Base-by-base conservation (phyloP, 192 early-diverging fungal species). In the Backusella australiensis region DNA sequence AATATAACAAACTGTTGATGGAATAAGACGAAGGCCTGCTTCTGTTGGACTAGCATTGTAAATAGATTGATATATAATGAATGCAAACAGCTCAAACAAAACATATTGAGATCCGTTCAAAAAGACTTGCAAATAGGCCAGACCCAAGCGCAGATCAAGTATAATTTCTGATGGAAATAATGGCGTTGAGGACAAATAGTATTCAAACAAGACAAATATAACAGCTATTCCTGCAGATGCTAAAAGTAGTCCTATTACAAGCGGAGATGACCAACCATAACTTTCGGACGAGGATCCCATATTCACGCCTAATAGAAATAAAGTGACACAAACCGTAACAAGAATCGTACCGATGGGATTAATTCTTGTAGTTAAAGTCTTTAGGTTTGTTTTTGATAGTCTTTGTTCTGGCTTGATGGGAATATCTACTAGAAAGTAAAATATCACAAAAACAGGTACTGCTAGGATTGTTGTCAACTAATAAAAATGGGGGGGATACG, bases 21-120 rank as follows among this genome's bases (percentile, higher is more conserved):
- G 56, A 29, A 63, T 63, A 63, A 63, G 56, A 12, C 56, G 56
- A 63, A 63, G 56, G 4, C 56, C 56, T 63, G 56, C 56, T 63
- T 29, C 56, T 11, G 56, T 63, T 29, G 21, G 56, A 4, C 23
- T 63, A 1, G 56, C 56, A 26, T 63, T 63, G 12, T 63, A 63
- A 63, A 63, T 23, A 1, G 56, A 63, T 63, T 63, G 56, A 63
- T 63, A 63, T n/a, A 63, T 12, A 29, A 63, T 63, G 6, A 63
- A 63, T 21, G 56, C 56, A 29, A 63, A 63, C 4, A 63, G 26
- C 23, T 63, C 56, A 29, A 63, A 63, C 3, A 63, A 63, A 26
- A 63, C 56, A 29, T 26, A 63, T 63, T 63, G 56, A 8, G 56
- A 26, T 29, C 56, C 56, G 11, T 63, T 63, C 56, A 63, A 14